Conservation (phyloP, 352 stramenopile genomes). For the Globisporangium nodosum region DNA sequence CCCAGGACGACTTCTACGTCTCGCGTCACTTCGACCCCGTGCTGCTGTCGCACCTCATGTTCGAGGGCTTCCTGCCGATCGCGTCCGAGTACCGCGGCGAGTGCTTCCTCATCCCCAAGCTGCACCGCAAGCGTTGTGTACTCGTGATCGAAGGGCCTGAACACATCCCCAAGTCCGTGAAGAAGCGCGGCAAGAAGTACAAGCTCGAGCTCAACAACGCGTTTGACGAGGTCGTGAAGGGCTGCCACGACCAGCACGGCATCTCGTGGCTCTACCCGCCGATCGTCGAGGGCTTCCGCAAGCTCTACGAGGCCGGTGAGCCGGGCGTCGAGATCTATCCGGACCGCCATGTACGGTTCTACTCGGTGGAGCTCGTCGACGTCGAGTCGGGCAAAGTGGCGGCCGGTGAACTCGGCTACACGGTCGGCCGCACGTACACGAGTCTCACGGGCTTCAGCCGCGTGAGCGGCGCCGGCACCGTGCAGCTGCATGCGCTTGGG, state of each 20-base stretch:
- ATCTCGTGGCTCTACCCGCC: constrained; percentile 91
- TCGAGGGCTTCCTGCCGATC: constrained; percentile 93
- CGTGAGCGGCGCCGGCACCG: constrained; percentile 68
- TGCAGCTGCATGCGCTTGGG: constrained; percentile 79
- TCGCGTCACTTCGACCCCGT: constrained; percentile 85
- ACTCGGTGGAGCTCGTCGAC: constrained; percentile 90
- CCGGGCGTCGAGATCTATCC: constrained; percentile 59
- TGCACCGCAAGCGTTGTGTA: constrained; percentile 88
- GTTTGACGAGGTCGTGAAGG: constrained; percentile 85
- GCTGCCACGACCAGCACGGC: constrained; percentile 91
- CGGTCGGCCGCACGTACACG: constrained; percentile 90
- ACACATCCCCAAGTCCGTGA: constrained; percentile 87
- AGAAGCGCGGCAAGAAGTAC: constrained; percentile 89
- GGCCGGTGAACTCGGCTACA: constrained; percentile 92
- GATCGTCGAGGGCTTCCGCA: constrained; percentile 81
- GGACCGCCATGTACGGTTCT: constrained; percentile 67
- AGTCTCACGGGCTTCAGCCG: constrained; percentile 79
- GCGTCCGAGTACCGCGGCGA: constrained; percentile 71
- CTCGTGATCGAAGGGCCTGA: constrained; percentile 50
- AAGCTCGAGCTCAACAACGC: constrained; percentile 83
- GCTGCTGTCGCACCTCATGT: constrained; percentile 90
- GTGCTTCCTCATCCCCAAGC: constrained; percentile 83
- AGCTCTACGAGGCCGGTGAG: constrained; percentile 51
- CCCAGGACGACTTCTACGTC: constrained; percentile 93
- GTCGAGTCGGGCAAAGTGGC: constrained; percentile 65